Evolutionary conservation across 2,329 filamentous ascomycete species (phyloP), one percentile per base, ranked within the genome.

Genomic region (Calonectria honghensis): DNA sequence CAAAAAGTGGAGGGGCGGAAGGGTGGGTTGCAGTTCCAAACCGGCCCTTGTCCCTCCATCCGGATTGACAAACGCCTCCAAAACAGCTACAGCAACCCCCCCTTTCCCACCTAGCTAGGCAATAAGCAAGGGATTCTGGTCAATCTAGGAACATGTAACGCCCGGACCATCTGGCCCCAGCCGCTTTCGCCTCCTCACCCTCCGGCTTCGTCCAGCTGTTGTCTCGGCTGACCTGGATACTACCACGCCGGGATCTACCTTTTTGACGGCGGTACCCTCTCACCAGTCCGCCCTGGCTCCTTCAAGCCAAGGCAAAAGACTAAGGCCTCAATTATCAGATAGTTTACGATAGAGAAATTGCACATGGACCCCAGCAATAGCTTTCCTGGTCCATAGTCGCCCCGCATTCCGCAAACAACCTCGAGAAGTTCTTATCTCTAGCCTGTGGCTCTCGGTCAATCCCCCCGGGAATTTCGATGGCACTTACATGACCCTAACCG

Each of bases 371-470:
- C 29, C 14, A 20, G 6, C 29, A 45, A 64, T 24, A 52, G 35
- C 51, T 41, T 41, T 67, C 35, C 65, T 67, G 24, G 18, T 27
- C 67, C 48, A 57, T 63, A 68, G 45, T 54, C 16, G 65, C 79
- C 79, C 80, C 80, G 80, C 80, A 77, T 79, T 73, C 78, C 77
- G 77, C 78, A 81, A 81, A 76, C 80, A 75, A 77, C 20, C 45
- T 61, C 57, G n/a, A 64, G 20, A 65, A 63, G 6, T 29, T 50
- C 78, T 81, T 81, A 81, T 80, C 66, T 72, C 70, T 70, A 70
- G 59, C 64, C 52, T 29, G 27, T 48, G 11, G 45, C 67, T 75
- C 76, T 76, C 78, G 79, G 74, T 24, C 24, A 61, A 70, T 7
- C 75, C 65, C 75, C 50, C 59, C 61, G 64, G 37, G 45, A 31